Percentiles rank a stretch among this genome's conserved stretches.
Conservation (phyloP, 2,329 filamentous ascomycete genomes). For the Calonectria pteridis region DNA sequence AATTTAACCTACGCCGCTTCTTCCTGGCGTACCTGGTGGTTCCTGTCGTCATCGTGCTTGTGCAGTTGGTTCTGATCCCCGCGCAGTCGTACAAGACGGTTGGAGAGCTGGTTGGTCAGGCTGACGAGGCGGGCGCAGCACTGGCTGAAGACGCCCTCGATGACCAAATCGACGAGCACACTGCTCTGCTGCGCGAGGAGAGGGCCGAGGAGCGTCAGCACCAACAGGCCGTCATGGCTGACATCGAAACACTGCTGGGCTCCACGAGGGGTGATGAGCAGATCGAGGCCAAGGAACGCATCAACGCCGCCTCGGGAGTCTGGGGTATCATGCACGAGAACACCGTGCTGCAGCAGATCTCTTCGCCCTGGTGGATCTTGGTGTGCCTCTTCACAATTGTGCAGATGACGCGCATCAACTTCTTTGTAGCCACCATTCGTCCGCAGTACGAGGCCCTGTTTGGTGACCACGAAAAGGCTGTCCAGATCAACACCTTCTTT, state of each 20-base stretch:
- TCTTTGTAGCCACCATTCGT: conserved; percentile 89
- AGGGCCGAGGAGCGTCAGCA: conserved; percentile 70
- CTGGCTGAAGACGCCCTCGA: conserved; percentile 52
- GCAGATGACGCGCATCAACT: conserved; percentile 88
- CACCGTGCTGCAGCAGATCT: conserved; percentile 79
- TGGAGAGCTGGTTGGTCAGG: conserved; percentile 83
- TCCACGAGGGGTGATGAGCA: conserved; percentile 72
- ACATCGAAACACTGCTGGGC: conserved; percentile 81
- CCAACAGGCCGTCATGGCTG: conserved; percentile 73
- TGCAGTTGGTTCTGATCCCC: conserved; percentile 80
- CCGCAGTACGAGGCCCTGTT: conserved; percentile 86
- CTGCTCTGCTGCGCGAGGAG: conserved; percentile 66
- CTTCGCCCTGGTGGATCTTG: conserved; percentile 85
- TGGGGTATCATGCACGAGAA: conserved; percentile 88
- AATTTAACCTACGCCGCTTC: conserved; percentile 75
- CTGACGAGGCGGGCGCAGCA: conserved; percentile 63
- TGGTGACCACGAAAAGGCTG: conserved; percentile 69
- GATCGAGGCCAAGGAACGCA: conserved; percentile 74
- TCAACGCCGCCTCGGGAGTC: conserved; percentile 79
- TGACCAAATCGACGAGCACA: conserved; percentile 71
- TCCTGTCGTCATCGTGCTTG: conserved; percentile 73
- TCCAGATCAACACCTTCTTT: conserved; percentile 84
- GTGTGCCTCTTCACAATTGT: conserved; percentile 85
- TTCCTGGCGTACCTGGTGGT: conserved; percentile 80
- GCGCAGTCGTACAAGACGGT: conserved; percentile 85